Evolutionary conservation across 371 early-diverging fungal species (phyloP).

Genomic region (Mortierella sp.): DNA sequence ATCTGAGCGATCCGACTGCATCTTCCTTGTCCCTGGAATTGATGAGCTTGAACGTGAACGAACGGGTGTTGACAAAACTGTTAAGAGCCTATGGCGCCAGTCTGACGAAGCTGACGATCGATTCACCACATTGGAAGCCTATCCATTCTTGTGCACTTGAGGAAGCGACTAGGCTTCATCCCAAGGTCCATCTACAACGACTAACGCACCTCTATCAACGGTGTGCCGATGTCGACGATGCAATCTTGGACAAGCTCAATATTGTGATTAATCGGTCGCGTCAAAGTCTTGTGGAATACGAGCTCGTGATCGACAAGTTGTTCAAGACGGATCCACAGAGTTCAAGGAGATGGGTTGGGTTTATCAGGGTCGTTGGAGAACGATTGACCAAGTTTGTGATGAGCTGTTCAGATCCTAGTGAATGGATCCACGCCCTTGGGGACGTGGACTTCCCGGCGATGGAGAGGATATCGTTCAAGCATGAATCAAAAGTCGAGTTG

Average conservation of each 20-base stretch:
- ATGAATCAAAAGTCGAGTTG: not conserved
- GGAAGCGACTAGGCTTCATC: not conserved
- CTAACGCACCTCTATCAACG: conserved; percentile 9
- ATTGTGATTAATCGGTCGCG: conserved; percentile 9
- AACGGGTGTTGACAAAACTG: not conserved
- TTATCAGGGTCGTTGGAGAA: not conserved
- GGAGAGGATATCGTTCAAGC: conserved; percentile 7
- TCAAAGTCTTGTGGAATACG: not conserved
- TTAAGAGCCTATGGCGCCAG: conserved; percentile 3
- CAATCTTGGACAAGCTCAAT: conserved; percentile 8
- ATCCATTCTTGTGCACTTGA: conserved; percentile 6
- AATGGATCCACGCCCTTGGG: conserved; percentile 12
- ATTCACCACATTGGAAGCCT: conserved; percentile 2
- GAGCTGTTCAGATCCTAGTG: conserved; percentile 11
- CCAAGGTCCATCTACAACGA: not conserved
- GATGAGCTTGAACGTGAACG: conserved; percentile 1
- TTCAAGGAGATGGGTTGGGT: conserved; percentile 6
- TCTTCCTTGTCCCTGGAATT: not conserved
- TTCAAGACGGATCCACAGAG: conserved; percentile 2
- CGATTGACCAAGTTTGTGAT: conserved; percentile 6
- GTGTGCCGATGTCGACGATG: conserved; percentile 7
- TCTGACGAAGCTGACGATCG: conserved; percentile 12
- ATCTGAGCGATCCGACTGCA: conserved; percentile 1
- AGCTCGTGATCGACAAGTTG: conserved; percentile 2
- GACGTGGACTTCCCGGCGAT: conserved; percentile 7